Evolutionary conservation across 2,329 filamentous ascomycete species (phyloP).

Genomic region (Colletotrichum costaricense): DNA sequence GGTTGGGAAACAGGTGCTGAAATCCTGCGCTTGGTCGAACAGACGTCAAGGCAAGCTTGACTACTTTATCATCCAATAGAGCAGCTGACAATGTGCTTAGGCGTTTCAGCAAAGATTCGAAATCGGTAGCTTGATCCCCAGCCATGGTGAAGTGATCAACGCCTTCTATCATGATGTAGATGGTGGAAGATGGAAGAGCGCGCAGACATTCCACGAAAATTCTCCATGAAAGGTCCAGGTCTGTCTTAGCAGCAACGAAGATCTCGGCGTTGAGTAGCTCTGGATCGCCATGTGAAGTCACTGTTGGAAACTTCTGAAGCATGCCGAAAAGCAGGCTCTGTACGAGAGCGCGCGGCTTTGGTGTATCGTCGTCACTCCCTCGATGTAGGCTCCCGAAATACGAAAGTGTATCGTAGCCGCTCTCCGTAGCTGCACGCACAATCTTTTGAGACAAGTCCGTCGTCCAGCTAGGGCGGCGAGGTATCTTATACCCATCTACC

Average conservation of each 20-base stretch:
- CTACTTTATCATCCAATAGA: not conserved
- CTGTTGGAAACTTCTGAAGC: not conserved
- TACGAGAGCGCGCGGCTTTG: not conserved
- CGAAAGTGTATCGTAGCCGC: not conserved
- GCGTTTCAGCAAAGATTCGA: not conserved
- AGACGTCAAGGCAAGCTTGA: not conserved
- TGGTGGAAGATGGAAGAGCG: not conserved
- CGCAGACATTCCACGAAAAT: not conserved
- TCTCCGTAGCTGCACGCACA: not conserved
- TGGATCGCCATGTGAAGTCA: not conserved
- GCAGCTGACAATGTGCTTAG: not conserved
- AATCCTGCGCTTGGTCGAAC: not conserved
- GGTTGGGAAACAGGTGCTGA: not conserved
- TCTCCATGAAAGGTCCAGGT: not conserved
- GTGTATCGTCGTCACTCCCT: accelerated
- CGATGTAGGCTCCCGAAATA: not conserved
- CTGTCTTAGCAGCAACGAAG: not conserved
- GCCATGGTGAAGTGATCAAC: not conserved
- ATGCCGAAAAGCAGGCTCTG: not conserved
- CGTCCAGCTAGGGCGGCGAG: not conserved
- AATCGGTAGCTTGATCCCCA: not conserved
- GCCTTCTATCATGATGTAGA: not conserved
- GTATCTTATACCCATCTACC: not conserved
- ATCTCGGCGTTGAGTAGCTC: not conserved
- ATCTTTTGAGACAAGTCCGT: not conserved